These are phyloP conservation scores for Mycena vitilis DNA, from an alignment of 768 basidiomycete species.

Conservation along the genomic window DNA sequence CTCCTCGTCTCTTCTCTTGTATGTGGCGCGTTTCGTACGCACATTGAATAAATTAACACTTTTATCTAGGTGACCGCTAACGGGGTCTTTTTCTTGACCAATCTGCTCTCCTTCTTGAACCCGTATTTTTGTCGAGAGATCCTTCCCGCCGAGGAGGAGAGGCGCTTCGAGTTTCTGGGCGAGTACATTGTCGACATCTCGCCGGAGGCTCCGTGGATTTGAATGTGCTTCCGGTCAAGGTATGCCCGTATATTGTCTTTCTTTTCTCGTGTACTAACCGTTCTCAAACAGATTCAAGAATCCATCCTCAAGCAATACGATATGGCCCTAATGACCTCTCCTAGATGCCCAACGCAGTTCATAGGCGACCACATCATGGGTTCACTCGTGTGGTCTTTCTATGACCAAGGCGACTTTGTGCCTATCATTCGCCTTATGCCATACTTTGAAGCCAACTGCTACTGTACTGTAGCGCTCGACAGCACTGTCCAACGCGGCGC, in stretches of 20 bases:
- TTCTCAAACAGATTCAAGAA: not conserved
- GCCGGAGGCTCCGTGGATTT: not conserved
- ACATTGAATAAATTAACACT: not conserved
- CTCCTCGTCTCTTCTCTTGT: slow-evolving; percentile 81
- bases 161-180: not conserved
- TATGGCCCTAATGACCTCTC: too few species aligned
- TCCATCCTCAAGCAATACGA: not conserved
- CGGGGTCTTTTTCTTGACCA: slow-evolving; percentile 83
- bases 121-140: slow-evolving; percentile 47
- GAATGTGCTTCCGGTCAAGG: not conserved
- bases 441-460: not conserved
- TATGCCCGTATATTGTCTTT: not conserved
- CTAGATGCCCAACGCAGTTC: too few species aligned
- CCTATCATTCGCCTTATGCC: not conserved
- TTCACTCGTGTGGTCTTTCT: not conserved
- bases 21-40: slow-evolving; percentile 40
- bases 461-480: not conserved
- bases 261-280: too few species aligned
- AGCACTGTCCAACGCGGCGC: not conserved
- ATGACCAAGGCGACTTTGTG: not conserved
- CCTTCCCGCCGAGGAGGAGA: not conserved
- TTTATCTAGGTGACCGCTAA: slow-evolving; percentile 72
- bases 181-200: not conserved
- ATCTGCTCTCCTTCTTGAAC: slow-evolving; percentile 79
- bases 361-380: not conserved